A percentile compares a stretch with the other conserved stretches of the same genome.
Evolutionary conservation across 768 basidiomycete genomes (phyloP).

Genomic region (Tephrocybe sp.): DNA sequence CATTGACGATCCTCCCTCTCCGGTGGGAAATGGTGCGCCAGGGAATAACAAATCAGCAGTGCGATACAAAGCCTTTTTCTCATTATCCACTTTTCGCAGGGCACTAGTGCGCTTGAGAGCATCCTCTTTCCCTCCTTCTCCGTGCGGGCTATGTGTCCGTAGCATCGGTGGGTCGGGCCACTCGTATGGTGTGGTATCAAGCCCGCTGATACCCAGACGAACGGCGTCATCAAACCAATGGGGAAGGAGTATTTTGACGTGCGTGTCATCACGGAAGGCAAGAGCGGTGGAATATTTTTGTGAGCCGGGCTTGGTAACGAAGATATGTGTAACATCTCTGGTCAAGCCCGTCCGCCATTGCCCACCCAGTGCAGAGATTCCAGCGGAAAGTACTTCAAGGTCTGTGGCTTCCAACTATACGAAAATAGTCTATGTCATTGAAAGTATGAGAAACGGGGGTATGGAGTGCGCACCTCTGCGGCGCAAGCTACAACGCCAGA

Average conservation of each 20-base stretch:
- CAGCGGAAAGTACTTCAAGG: conserved; percentile 68
- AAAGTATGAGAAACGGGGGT: not conserved
- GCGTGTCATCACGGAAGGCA: conserved; percentile 55
- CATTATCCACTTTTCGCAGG: conserved; percentile 24
- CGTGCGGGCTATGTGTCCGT: conserved; percentile 22
- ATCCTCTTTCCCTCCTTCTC: conserved; percentile 16
- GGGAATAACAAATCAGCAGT: conserved; percentile 30
- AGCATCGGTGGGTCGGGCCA: conserved; percentile 72
- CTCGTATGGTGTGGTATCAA: conserved; percentile 56
- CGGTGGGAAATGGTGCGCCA: conserved; percentile 15
- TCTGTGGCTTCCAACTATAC: conserved; percentile 59
- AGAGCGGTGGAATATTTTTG: conserved; percentile 52
- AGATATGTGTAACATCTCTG: conserved; percentile 84
- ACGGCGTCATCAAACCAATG: conserved; percentile 91
- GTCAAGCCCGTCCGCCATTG: conserved; percentile 78
- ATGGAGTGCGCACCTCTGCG: conserved; percentile 60
- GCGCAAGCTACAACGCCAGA: conserved; percentile 78
- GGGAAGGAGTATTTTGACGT: conserved; percentile 73
- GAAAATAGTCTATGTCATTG: not conserved
- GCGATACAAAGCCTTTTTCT: conserved; percentile 30
- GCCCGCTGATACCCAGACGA: conserved; percentile 46
- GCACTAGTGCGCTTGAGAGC: conserved; percentile 18
- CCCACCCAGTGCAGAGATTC: conserved; percentile 75
- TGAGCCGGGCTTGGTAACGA: conserved; percentile 53
- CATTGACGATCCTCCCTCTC: conserved; percentile 1